Conservation (phyloP, 2,329 filamentous ascomycete species). For the Pseudocercospora cruenta region DNA sequence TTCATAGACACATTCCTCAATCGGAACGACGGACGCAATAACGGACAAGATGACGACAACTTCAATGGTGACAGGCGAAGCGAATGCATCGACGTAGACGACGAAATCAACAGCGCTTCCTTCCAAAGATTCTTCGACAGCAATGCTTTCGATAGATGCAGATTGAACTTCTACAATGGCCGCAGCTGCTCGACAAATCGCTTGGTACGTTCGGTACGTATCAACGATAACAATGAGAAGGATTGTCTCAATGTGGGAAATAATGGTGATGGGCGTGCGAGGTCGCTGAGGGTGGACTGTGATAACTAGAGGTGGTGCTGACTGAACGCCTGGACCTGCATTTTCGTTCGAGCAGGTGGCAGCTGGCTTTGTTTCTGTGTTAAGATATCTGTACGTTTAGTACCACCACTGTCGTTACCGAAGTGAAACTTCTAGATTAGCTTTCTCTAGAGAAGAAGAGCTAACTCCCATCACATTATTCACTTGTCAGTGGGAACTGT, state of each 20-base stretch:
- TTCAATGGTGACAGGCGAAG: neutral
- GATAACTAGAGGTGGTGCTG: neutral
- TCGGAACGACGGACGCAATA: neutral
- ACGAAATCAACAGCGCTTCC: constrained; percentile 13
- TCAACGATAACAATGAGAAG: neutral
- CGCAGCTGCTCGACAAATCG: neutral
- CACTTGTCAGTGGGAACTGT: no score
- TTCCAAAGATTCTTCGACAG: constrained; percentile 15
- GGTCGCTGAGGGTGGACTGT: neutral
- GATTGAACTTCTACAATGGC: constrained; percentile 1
- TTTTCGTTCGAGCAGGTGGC: neutral
- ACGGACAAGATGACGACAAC: neutral
- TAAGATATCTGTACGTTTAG: neutral
- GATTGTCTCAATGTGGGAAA: neutral
- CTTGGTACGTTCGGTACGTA: neutral
- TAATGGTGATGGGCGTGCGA: neutral
- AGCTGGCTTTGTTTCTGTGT: neutral
- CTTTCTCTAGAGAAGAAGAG: neutral
- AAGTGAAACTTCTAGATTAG: neutral
- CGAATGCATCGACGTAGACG: constrained; percentile 11
- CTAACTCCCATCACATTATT: neutral
- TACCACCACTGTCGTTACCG: neutral
- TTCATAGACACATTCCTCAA: neutral
- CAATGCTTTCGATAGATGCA: constrained; percentile 3
- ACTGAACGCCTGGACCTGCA: neutral